Evolutionary conservation across 148 eudicot genomes (phyloP), one percentile per base, ranked within the genome.

Genomic region (Camellia lanceoleosa): DNA sequence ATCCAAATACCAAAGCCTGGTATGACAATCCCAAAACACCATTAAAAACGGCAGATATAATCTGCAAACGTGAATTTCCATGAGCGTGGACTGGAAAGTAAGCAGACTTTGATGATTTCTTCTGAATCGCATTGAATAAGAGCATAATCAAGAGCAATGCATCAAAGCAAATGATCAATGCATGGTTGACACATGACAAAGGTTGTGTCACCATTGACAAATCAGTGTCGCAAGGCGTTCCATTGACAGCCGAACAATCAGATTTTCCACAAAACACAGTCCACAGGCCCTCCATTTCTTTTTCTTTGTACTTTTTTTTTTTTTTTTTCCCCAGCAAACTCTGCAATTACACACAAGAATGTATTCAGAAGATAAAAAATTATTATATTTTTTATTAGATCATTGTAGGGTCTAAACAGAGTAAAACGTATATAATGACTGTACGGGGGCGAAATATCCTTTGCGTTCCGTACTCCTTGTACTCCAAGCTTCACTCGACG

Each of bases 161-260:
- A 82, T 96, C 93, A 38, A 89, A 87, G 78, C 89, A 82, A 73
- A 90, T 79, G 47, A 88, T 81, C 49, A 88, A 73, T 1, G 81
- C 89, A 85, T 96, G 95, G 82, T 94, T 96, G 81, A 87, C 73
- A 80, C 99, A 96, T 43, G 99, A 96, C 58, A 97, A 91, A 62
- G 95, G 95, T 54, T 80, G 62, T 30, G 85, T 83, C 70, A 92
- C 56, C 54, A 65, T 78, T 78, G 67, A 75, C 44, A 92, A 80
- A 69, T 84, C 82, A 44, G 85, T 54, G 83, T 65, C 75, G 82
- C 96, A 95, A 44, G 83, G 75, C 46, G 62, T 79, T 18, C 74
- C 70, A 51, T 65, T 78, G 66, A 71, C 80, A 54, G 65, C 78
- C 11, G 84, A 67, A 84, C 87, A 85, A 52, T 81, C 74, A 18